Base-by-base conservation (phyloP, 306 rosid species). In the Pterocarpus macrocarpus region DNA sequence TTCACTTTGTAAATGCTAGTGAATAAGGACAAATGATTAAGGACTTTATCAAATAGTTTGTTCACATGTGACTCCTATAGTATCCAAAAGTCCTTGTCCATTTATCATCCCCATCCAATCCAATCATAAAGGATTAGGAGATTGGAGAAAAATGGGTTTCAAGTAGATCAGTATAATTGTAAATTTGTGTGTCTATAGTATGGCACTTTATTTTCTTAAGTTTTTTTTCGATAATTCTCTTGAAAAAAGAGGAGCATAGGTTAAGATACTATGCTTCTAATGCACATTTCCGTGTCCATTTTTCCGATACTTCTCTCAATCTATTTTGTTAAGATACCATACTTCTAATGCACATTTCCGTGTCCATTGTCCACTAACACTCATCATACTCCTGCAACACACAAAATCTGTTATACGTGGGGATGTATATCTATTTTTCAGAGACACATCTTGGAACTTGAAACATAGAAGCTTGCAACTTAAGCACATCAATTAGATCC, bases 401-500 rank as follows among this genome's bases (percentile, higher is more conserved):
- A 59, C 69, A n/a, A 65, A 38, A 5, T 3, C 33, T 39, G 6
- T 63, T 13, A 65, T 65, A 65, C 4, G 12, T 14, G 35, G 65
- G 35, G 59, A 59, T 43, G 58, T 22, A 62, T 64, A 50, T 77
- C 55, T 64, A 35, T 10, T 36, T 16, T 76, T 49, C 53, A 35
- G 53, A 7, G 41, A 64, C 53, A 16, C 7, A 36, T 65, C 73
- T 65, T 12, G 81, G 73, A 77, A 45, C 28, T 69, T 69, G 74
- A 45, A 53, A 35, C 10, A 34, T 36, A 4, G 10, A 77, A 77
- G n/a, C 65, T 77, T 77, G 75, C 7, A 53, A 52, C 66, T 77
- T 53, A 77, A 38, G 81, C 71, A 22, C 28, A 63, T 45, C 38
- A 64, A 34, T 47, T 63, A 36, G 16, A 63, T 10, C 4, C 13